Conservation (phyloP, 2,329 filamentous ascomycete genomes). For the Penicillium sp. region DNA sequence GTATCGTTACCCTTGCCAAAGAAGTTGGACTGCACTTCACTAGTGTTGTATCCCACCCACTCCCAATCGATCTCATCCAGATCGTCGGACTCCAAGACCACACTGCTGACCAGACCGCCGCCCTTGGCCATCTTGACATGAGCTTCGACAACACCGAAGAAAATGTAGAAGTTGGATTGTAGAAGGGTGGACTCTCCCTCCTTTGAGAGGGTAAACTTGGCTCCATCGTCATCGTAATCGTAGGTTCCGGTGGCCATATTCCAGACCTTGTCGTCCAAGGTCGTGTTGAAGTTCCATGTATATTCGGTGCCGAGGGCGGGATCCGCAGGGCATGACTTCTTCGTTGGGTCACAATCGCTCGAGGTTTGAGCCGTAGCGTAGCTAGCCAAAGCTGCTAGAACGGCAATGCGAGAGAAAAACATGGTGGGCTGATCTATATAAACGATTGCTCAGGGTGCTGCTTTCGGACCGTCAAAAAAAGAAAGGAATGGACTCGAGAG, state of each 20-base stretch:
- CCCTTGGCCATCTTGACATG: constrained; percentile 74
- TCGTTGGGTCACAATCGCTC: constrained; percentile 74
- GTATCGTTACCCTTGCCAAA: constrained; percentile 84
- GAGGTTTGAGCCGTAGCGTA: constrained; percentile 65
- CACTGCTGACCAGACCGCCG: constrained; percentile 72
- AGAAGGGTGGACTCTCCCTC: constrained; percentile 76
- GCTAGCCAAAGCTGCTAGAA: constrained; percentile 31
- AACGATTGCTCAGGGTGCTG: constrained; percentile 4
- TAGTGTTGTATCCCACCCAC: constrained; percentile 43
- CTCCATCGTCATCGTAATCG: constrained; percentile 62
- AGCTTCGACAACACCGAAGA: constrained; percentile 78
- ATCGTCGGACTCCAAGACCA: constrained; percentile 80
- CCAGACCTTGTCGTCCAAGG: constrained; percentile 61
- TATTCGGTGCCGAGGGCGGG: constrained; percentile 65
- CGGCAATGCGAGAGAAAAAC: constrained; percentile 29
- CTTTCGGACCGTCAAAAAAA: constrained; percentile 1
- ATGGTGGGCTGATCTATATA: constrained; percentile 18
- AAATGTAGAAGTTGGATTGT: constrained; percentile 77
- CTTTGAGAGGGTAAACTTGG: constrained; percentile 69
- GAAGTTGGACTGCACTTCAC: constrained; percentile 75
- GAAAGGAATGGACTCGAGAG: constrained; percentile 24
- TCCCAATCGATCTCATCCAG: constrained; percentile 82
- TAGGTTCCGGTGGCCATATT: constrained; percentile 67
- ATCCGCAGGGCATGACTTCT: constrained; percentile 68
- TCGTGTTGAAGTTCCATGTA: constrained; percentile 64